A percentile compares a stretch with the other conserved stretches of the same genome.
These are phyloP conservation scores for Didymellaceae sp. DNA, from an alignment of 2,329 filamentous ascomycete genomes.

Conservation along the genomic window DNA sequence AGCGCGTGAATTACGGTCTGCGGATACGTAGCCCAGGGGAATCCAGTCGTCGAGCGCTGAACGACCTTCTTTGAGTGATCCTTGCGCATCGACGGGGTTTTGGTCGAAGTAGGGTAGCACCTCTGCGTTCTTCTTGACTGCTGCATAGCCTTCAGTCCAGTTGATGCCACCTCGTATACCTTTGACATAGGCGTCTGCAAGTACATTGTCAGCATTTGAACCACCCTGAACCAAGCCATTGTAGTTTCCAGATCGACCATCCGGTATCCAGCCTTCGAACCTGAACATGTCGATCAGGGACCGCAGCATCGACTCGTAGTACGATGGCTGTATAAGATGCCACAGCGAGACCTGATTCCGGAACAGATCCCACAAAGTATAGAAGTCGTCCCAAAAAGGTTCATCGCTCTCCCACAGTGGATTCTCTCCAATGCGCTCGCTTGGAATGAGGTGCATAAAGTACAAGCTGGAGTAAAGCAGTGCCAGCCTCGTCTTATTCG, in stretches of 20 bases:
- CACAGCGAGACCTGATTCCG: slow-evolving; percentile 55
- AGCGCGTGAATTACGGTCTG: slow-evolving; percentile 45
- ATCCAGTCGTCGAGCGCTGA: slow-evolving; percentile 54
- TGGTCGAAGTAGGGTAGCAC: slow-evolving; percentile 50
- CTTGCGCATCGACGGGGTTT: slow-evolving; percentile 44
- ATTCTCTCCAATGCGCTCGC: slow-evolving; percentile 64
- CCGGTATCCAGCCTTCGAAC: slow-evolving; percentile 72
- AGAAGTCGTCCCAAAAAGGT: slow-evolving; percentile 73
- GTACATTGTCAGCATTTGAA: slow-evolving; percentile 53
- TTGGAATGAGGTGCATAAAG: slow-evolving; percentile 48
- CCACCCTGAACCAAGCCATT: slow-evolving; percentile 62
- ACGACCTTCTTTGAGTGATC: slow-evolving; percentile 52
- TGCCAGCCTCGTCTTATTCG: slow-evolving; percentile 42
- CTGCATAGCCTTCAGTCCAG: slow-evolving; percentile 73
- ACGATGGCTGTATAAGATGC: slow-evolving; percentile 69
- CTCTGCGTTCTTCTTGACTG: slow-evolving; percentile 75
- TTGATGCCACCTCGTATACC: slow-evolving; percentile 67
- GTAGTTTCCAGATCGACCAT: slow-evolving; percentile 62
- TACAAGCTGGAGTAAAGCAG: slow-evolving; percentile 45
- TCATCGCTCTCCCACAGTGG: slow-evolving; percentile 70
- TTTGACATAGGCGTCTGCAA: slow-evolving; percentile 73
- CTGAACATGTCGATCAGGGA: slow-evolving; percentile 68
- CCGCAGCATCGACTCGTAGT: slow-evolving; percentile 71
- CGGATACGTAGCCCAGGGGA: slow-evolving; percentile 51
- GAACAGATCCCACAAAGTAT: slow-evolving; percentile 77